These are phyloP conservation scores for Adansonia digitata DNA, from an alignment of 345 rosid genomes.

Conservation along the genomic window DNA sequence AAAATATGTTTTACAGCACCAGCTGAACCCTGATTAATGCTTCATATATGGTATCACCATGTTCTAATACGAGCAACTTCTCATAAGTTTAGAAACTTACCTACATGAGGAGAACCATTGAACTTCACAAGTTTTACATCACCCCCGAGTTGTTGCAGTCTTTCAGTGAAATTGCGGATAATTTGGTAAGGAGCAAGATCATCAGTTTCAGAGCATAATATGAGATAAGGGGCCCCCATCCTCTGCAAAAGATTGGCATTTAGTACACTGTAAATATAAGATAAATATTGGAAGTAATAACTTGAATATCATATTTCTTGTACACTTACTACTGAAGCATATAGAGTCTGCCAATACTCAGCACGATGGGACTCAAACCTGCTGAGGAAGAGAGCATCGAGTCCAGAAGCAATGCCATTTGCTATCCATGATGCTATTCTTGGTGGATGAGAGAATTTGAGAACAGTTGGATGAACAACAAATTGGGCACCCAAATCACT, in stretches of 20 bases:
- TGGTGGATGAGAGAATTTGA: conserved; percentile 69
- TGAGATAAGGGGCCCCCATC: conserved; percentile 74
- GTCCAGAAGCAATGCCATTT: conserved; percentile 63
- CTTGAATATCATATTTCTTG: background rate
- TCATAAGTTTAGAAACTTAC: conserved; percentile 38
- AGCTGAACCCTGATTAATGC: background rate
- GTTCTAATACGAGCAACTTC: background rate
- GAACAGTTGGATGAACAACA: conserved; percentile 71
- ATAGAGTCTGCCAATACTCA: conserved; percentile 88
- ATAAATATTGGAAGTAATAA: background rate
- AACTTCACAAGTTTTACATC: conserved; percentile 74
- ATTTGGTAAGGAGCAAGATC: conserved; percentile 74
- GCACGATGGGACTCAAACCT: conserved; percentile 89
- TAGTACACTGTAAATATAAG: conserved; percentile 10
- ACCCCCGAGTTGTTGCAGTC: conserved; percentile 69
- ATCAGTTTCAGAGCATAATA: conserved; percentile 74
- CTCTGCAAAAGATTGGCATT: conserved; percentile 38
- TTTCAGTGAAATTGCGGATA: conserved; percentile 63
- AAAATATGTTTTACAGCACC: background rate
- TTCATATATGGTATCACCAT: background rate
- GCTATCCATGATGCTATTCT: conserved; percentile 66
- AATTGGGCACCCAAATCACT: conserved; percentile 72
- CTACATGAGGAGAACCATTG: conserved; percentile 87
- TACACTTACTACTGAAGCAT: conserved; percentile 75
- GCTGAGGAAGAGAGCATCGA: conserved; percentile 78